Evolutionary conservation across 495 filamentous ascomycete genomes (phyloP).

Genomic region (Penicillium parvum): DNA sequence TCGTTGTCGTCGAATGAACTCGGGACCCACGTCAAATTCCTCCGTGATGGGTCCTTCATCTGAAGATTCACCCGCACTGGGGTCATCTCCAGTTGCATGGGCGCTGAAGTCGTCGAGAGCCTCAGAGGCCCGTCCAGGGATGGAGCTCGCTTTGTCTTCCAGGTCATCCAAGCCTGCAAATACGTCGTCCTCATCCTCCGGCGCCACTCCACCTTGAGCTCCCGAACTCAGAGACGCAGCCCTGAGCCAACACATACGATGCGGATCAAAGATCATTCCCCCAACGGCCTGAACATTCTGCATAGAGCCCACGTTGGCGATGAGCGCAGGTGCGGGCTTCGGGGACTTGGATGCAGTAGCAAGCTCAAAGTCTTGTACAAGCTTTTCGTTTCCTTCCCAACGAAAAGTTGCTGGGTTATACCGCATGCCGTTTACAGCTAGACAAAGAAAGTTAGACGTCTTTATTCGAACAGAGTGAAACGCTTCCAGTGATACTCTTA

Average conservation of each 20-base stretch:
- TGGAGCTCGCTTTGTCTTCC: conserved; percentile 52
- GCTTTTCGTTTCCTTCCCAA: conserved; percentile 96
- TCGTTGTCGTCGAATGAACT: conserved; percentile 81
- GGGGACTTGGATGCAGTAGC: conserved; percentile 41
- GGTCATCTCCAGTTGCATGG: conserved; percentile 47
- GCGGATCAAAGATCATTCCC: conserved; percentile 96
- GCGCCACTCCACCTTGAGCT: conserved; percentile 20
- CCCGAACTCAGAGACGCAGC: conserved; percentile 44
- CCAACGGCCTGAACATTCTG: conserved; percentile 84
- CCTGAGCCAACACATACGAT: conserved; percentile 93
- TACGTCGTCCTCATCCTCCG: conserved; percentile 62
- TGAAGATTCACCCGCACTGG: conserved; percentile 44
- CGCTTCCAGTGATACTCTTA: too few relatives aligned
- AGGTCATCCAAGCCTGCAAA: conserved; percentile 74
- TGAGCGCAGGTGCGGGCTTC: conserved; percentile 83
- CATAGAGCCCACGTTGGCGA: conserved; percentile 72
- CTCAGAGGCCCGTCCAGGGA: conserved; percentile 25
- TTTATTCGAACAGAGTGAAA: conserved; percentile 9
- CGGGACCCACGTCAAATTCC: conserved; percentile 95
- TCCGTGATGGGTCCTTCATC: conserved; percentile 86
- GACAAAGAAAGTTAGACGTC: conserved; percentile 8
- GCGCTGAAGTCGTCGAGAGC: conserved; percentile 30
- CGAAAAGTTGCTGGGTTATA: conserved; percentile 81
- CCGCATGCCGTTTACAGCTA: conserved; percentile 88
- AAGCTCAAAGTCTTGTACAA: conserved; percentile 67